Conservation (phyloP, 2,329 filamentous ascomycete genomes). For the Didymella sp. region DNA sequence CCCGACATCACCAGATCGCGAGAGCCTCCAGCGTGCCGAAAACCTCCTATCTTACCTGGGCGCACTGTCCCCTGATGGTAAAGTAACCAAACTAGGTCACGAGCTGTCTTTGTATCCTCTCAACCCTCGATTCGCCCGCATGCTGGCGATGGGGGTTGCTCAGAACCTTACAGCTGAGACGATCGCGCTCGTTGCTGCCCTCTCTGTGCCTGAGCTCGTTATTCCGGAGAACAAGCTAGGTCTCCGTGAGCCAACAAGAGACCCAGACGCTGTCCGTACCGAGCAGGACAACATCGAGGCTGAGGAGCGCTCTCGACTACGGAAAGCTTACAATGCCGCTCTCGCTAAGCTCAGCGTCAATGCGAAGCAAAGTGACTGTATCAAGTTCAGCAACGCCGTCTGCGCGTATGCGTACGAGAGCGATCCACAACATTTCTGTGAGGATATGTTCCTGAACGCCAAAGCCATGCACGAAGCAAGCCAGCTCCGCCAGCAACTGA, state of each 20-base stretch:
- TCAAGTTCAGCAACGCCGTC: conserved; percentile 88
- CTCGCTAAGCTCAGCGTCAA: conserved; percentile 83
- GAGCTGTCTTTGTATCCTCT: conserved; percentile 90
- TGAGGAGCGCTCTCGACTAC: conserved; percentile 69
- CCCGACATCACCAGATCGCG: conserved; percentile 82
- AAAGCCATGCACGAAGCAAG: conserved; percentile 88
- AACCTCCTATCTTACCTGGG: conserved; percentile 85
- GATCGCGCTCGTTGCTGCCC: conserved; percentile 83
- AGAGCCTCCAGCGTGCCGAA: conserved; percentile 81
- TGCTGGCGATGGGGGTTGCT: conserved; percentile 84
- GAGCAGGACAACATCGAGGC: conserved; percentile 76
- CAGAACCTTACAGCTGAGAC: conserved; percentile 85
- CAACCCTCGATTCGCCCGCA: conserved; percentile 87
- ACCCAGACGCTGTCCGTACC: conserved; percentile 57
- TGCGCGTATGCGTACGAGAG: conserved; percentile 71
- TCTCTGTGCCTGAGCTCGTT: conserved; percentile 89
- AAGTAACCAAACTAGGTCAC: conserved; percentile 78
- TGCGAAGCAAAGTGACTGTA: conserved; percentile 77
- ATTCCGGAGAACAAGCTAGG: conserved; percentile 81
- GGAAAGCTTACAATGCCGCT: conserved; percentile 71
- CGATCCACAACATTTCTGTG: conserved; percentile 74
- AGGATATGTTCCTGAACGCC: conserved; percentile 80
- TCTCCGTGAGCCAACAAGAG: conserved; percentile 58
- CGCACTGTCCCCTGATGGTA: conserved; percentile 73
- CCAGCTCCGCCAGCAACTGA: conserved; percentile 83